These are phyloP conservation scores for Somion occarium DNA, from an alignment of 1,284 basidiomycete species.

Conservation along the genomic window DNA sequence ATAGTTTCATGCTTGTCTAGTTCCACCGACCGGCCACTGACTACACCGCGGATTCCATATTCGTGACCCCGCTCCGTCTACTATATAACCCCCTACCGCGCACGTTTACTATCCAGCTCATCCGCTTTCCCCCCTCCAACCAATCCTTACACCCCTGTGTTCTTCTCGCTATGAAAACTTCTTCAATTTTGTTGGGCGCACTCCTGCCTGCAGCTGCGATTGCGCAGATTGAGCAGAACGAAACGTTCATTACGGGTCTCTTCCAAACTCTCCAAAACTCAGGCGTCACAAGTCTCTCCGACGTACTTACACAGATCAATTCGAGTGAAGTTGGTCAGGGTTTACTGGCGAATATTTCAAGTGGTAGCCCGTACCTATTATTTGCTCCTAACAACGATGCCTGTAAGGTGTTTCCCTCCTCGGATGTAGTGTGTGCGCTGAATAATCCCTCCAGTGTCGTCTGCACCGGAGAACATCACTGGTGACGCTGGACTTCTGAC, in stretches of 20 bases:
- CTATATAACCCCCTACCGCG: too few species aligned
- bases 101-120: too few species aligned
- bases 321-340: constrained; percentile 36
- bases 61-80: too few species aligned
- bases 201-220: constrained; percentile 20
- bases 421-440: not conserved
- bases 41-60: too few species aligned
- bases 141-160: not conserved
- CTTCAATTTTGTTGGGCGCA: constrained; percentile 3
- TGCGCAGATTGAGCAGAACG: constrained; percentile 24
- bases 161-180: not conserved
- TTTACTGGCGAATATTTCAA: constrained; percentile 38
- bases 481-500: constrained; percentile 34
- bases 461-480: constrained; percentile 31
- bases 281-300: constrained; percentile 37
- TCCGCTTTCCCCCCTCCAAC: not conserved
- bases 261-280: constrained; percentile 27
- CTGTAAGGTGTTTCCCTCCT: constrained; percentile 25
- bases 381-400: constrained; percentile 48
- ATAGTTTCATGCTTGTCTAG: too few species aligned
- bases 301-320: constrained; percentile 33
- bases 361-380: constrained; percentile 33
- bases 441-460: constrained; percentile 25
- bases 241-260: constrained; percentile 29
- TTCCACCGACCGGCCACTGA: too few species aligned